Base-by-base conservation (phyloP, 176 grass and related monocot species). In the Musa schizocarpa region DNA sequence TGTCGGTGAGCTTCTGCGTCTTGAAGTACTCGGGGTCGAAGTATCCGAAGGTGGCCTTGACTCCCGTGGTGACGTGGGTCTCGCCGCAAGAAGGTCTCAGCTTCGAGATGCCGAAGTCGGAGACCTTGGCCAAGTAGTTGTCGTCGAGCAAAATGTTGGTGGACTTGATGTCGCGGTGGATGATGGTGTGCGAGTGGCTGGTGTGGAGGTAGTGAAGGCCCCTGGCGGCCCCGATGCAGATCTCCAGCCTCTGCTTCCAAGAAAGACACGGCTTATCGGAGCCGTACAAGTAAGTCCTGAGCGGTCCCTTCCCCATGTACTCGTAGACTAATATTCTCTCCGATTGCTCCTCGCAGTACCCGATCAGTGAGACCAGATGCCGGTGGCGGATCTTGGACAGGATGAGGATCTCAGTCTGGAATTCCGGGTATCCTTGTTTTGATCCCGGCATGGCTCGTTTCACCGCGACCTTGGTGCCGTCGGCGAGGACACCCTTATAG, bases 151-250 rank as follows among this genome's bases (percentile, higher is more conserved):
- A 71, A 23, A 90, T 90, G 75, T 86, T 86, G 53, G 84, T 86
- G 14, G 88, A 84, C 73, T 86, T 90, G 43, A 90, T 81, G 55
- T 90, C 88, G 1, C 84, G 81, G 76, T 90, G 88, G 67, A 90
- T 87, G 74, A 90, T 84, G 68, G 80, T 86, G 59, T 87, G 74
- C 3, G 81, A 25, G 73, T 78, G 24, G n/a, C 82, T 82, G 1
- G 82, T 71, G 75, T 91, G 88, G 16, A 91, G 85, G 72, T 91
- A 91, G 80, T 91, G 88, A 11, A 91, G 81, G 0, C 85, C 88
- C 50, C 77, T 67, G 8, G 88, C 88, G 3, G 88, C 79, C 7
- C 82, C 82, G 67, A 87, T 85, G 82, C 88, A 91, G 43, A 91
- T 85, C 34, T 91, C 82, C 11, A 91, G 76, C 2, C 88, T 79